Evolutionary conservation across 2,329 filamentous ascomycete species (phyloP).

Genomic region (Chaetothyriales sp.): DNA sequence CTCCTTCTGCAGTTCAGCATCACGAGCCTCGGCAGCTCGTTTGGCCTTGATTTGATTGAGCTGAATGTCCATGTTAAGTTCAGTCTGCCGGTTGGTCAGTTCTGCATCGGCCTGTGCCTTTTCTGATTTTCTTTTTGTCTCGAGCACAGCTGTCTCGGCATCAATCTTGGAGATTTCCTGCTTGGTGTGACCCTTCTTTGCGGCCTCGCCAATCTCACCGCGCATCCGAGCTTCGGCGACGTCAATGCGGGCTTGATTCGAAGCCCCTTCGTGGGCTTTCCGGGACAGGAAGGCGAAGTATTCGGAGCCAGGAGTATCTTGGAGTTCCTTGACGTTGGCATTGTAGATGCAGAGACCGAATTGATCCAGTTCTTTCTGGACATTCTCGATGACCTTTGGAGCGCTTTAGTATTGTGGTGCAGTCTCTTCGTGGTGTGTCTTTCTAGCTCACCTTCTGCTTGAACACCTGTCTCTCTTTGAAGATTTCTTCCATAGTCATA

Average conservation of each 20-base stretch:
- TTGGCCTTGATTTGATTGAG: constrained; percentile 60
- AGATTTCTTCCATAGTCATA: constrained; percentile 91
- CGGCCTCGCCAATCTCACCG: constrained; percentile 50
- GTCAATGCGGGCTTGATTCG: constrained; percentile 58
- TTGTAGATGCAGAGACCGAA: constrained; percentile 60
- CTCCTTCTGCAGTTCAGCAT: constrained; percentile 64
- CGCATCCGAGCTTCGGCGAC: constrained; percentile 45
- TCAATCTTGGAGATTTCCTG: constrained; percentile 80
- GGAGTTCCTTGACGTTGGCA: constrained; percentile 72
- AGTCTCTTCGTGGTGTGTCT: constrained; percentile 1
- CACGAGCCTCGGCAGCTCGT: constrained; percentile 56
- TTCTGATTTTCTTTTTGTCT: constrained; percentile 71
- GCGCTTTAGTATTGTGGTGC: constrained; percentile 5
- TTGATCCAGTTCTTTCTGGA: constrained; percentile 63
- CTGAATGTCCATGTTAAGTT: constrained; percentile 57
- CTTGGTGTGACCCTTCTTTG: constrained; percentile 65
- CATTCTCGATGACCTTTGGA: constrained; percentile 50
- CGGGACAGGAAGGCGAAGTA: constrained; percentile 71
- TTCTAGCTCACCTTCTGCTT: constrained; percentile 47
- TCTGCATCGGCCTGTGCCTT: constrained; percentile 64
- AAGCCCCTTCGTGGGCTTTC: constrained; percentile 73
- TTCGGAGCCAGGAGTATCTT: constrained; percentile 64
- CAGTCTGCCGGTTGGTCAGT: constrained; percentile 56
- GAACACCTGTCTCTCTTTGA: constrained; percentile 61
- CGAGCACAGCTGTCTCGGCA: constrained; percentile 67